phyloP scores from a whole-genome alignment of 2,329 filamentous ascomycete genomes.

The Aspergillus aculeatus region DNA sequence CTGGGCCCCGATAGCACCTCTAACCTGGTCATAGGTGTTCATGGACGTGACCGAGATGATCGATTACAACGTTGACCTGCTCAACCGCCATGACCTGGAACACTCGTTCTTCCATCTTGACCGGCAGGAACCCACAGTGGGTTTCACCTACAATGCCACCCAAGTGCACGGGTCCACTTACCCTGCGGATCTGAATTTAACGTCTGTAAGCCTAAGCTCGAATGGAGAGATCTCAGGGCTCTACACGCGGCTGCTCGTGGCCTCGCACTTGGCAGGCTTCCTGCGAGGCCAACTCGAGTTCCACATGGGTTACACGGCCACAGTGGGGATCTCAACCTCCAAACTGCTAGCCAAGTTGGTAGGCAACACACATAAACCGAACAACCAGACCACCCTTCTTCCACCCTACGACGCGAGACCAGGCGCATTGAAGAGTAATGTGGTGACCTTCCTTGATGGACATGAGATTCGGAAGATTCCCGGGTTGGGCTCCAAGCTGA shows the following conservation, averaged over 20 bases:
- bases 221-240: constrained; percentile 27
- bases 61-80: constrained; percentile 70
- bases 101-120: constrained; percentile 80
- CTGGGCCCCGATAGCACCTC: not conserved
- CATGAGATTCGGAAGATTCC: constrained; percentile 79
- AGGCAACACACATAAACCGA: constrained; percentile 81
- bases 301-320: constrained; percentile 79
- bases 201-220: constrained; percentile 21
- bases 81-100: constrained; percentile 65
- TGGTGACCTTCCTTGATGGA: constrained; percentile 68
- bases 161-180: constrained; percentile 63
- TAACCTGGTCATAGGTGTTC: constrained; percentile 51
- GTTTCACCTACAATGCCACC: constrained; percentile 76
- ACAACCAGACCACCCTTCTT: constrained; percentile 79
- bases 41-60: constrained; percentile 84
- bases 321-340: constrained; percentile 82
- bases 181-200: constrained; percentile 36
- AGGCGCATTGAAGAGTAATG: constrained; percentile 46
- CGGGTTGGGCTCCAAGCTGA: constrained; percentile 79
- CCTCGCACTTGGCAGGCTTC: constrained; percentile 75
- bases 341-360: constrained; percentile 84
- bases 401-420: constrained; percentile 54
- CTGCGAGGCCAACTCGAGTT: constrained; percentile 71
- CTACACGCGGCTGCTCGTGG: constrained; percentile 67
- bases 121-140: constrained; percentile 69